A percentile compares a stretch with the other conserved stretches of the same genome.
phyloP scores from a whole-genome alignment of 148 eudicot species.

The Vaccinium vitisidaea region DNA sequence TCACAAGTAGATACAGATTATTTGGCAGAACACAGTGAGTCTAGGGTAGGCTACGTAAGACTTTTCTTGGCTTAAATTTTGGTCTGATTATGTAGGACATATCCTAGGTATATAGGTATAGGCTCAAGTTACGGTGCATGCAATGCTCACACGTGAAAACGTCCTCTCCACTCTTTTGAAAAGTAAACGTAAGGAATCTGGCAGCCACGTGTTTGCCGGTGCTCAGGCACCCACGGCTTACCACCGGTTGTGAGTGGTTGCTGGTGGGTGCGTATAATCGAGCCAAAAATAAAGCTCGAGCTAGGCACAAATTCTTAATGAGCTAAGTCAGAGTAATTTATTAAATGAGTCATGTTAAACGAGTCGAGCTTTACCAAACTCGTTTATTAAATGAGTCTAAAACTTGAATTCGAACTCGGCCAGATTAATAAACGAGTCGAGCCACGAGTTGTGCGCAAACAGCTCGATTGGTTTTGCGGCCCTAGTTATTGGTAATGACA shows the following conservation, averaged over 20 bases:
- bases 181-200: not conserved
- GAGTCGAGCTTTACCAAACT: no score
- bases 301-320: no score
- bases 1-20: not conserved
- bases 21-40: not conserved
- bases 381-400: no score
- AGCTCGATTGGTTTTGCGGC: no score
- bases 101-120: not conserved
- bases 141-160: slow-evolving; percentile 12
- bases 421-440: no score
- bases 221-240: not conserved
- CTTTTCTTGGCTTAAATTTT: not conserved
- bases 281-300: no score
- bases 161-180: not conserved
- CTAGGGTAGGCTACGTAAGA: not conserved
- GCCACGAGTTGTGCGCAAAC: no score
- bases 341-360: no score
- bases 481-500: no score
- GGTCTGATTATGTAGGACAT: not conserved
- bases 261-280: no score
- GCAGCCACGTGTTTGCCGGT: not conserved
- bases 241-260: not conserved
- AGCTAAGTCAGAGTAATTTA: no score
- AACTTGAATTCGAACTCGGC: no score
- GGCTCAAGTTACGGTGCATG: slow-evolving; percentile 17